Base-by-base conservation (phyloP, 768 basidiomycete species). In the Lentinula edodes region DNA sequence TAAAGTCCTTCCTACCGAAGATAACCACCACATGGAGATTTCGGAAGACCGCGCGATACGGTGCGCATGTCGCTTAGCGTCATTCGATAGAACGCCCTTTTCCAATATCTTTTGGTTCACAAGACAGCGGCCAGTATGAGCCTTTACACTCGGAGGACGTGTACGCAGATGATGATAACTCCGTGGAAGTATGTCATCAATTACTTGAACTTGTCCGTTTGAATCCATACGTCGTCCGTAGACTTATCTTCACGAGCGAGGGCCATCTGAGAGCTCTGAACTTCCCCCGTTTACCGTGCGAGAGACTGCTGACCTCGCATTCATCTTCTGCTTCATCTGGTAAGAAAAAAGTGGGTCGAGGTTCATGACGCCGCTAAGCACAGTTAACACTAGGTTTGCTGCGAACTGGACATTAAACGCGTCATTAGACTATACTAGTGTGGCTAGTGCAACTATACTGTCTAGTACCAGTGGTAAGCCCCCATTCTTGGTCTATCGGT, bases 321-420 rank as follows among this genome's bases (percentile, higher is more conserved):
- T 84, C 5, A 73, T 80, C 55, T 98, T 98, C 73, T 93, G 90
- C 71, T 80, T 91, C 61, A 76, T 96, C 39, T 99, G 95, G 93
- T 66, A 43, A 23, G 66, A 63, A 32, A 12, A 18, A 35, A 15
- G 28, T 39, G 9, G 3, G 15, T 39, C 3, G 28, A 28, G 3
- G 3, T 8, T 55, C 23, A 9, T 12, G 36, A 36, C 15, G 38
- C 10, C 8, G 41, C 3, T 23, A 3, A 10, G 18, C 23, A n/a
- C 5, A 52, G 9, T 51, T 8, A 35, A 48, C 1, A 28, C n/a
- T 5, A 70, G 69, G 69, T 97, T 99, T 68, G 77, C 87, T 41
- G 96, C 96, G 12, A 98, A 98, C 69, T 98, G 95, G 93, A 73
- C 86, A 10, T 76, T 96, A 35, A 97, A 95, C 70, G 88, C 87